Evolutionary conservation across 2,329 filamentous ascomycete species (phyloP).

Genomic region (Beauveria rudraprayagi): DNA sequence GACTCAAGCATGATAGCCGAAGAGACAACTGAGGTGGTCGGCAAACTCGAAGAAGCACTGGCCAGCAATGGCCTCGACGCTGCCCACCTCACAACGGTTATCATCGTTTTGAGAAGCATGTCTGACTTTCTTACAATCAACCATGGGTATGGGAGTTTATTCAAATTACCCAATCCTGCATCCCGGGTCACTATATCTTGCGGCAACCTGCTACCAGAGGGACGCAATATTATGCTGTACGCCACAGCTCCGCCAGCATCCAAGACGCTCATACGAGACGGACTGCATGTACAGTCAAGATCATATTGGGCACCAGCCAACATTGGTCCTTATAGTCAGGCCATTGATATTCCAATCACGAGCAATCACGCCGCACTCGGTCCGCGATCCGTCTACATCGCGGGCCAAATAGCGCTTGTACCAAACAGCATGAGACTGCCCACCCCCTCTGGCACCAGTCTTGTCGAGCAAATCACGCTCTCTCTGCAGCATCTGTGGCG

Average conservation of each 20-base stretch:
- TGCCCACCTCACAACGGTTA: conserved; percentile 42
- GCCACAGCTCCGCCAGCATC: conserved; percentile 32
- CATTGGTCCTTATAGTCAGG: conserved; percentile 94
- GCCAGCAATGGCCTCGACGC: conserved; percentile 20
- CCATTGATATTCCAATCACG: conserved; percentile 47
- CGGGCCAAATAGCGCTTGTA: conserved; percentile 85
- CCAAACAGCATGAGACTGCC: conserved; percentile 68
- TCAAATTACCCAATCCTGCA: conserved; percentile 72
- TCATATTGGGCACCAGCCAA: conserved; percentile 98
- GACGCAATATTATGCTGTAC: conserved; percentile 53
- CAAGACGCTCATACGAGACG: conserved; percentile 36
- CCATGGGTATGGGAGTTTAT: conserved; percentile 64
- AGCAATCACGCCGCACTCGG: conserved; percentile 13
- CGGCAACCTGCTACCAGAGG: conserved; percentile 55
- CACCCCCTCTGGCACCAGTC: conserved; percentile 26
- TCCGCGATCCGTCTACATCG: conserved; percentile 52
- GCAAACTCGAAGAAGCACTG: conserved; percentile 36
- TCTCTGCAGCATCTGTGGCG: conserved; percentile 86
- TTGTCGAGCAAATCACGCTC: conserved; percentile 55
- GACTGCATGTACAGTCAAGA: conserved; percentile 81
- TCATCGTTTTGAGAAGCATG: conserved; percentile 73
- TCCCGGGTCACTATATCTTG: conserved; percentile 77
- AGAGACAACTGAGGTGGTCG: conserved; percentile 41
- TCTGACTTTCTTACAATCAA: conserved; percentile 71
- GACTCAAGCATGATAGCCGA: conserved; percentile 30